Evolutionary conservation across 2,329 filamentous ascomycete species (phyloP), one percentile per base, ranked within the genome.

Genomic region (Coniochaeta sp.): DNA sequence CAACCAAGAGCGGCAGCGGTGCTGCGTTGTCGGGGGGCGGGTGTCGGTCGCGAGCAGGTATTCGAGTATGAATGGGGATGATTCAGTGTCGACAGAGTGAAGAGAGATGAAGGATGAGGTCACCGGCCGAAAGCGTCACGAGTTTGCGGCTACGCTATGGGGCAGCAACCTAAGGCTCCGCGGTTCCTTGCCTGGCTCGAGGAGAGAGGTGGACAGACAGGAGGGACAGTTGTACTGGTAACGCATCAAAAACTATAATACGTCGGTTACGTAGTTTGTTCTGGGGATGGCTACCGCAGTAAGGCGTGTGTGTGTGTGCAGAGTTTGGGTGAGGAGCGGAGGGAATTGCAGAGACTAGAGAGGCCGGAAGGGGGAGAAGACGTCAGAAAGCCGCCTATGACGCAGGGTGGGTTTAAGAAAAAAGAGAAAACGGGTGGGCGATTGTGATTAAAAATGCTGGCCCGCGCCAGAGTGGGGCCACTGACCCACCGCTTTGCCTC

Each of bases 1-100:
- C 73, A 73, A 80, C 75, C 64, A 65, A 63, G 65, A 63, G 61
- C 63, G 60, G 64, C 61, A 61, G 62, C 63, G 62, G 60, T 61
- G 47, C 44, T 61, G 59, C 60, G 58, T 47, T 4, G 22, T 22
- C 14, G n/a, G 22, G 47, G 14, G 22, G 47, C 47, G n/a, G 22
- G 47, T 4, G 22, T 24, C 47, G 47, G 47, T 26, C 63, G 38
- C 54, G 50, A 56, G 42, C n/a, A 40, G 16, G 40, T 8, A 5
- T 38, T n/a, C 8, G 3, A 47, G 42, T 22, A 24, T 17, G 24
- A 54, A 59, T 28, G 47, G 47, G 19, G 24, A 52, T 47, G 42
- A 47, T 47, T 26, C 42, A 47, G 42, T 55, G 52, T 34, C 34
- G 4, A 55, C 26, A 32, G 26, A n/a, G n/a, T n/a, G 52, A 32